Conservation (phyloP, 495 filamentous ascomycete species). For the Elaphomyces granulatus region DNA sequence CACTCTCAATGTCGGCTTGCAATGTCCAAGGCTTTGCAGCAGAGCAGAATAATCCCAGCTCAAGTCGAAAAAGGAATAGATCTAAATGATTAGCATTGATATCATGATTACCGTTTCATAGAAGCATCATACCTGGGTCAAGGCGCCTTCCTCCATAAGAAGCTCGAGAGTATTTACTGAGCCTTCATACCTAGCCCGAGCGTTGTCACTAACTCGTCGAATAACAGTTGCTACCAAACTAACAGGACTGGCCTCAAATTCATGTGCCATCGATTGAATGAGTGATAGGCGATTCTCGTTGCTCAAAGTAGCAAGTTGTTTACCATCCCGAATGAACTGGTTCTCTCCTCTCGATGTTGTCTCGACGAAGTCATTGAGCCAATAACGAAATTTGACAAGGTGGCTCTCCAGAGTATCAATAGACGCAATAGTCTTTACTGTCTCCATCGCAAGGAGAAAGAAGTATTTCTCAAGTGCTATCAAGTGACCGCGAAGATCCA, state of each 20-base stretch:
- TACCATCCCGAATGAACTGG: neutral
- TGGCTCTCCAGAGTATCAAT: neutral
- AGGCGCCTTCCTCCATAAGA: neutral
- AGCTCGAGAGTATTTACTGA: neutral
- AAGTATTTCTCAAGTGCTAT: neutral
- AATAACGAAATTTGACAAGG: neutral
- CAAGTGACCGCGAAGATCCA: neutral
- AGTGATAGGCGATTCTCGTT: neutral
- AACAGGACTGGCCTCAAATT: neutral
- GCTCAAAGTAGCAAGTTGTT: neutral
- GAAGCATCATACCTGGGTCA: neutral
- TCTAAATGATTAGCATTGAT: too few relatives aligned
- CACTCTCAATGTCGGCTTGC: conserved; percentile 17
- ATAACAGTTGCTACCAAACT: neutral
- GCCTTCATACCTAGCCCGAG: neutral
- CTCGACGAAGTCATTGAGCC: neutral
- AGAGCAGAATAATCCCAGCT: neutral
- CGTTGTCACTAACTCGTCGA: neutral
- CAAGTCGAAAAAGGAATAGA: too few relatives aligned
- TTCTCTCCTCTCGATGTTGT: neutral
- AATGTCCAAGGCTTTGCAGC: conserved; percentile 9
- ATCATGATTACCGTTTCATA: too few relatives aligned
- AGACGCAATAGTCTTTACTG: neutral
- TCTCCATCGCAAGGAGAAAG: neutral
- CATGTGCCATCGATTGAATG: neutral